Conservation (phyloP, 306 rosid species). For the Astragalus membranaceus region DNA sequence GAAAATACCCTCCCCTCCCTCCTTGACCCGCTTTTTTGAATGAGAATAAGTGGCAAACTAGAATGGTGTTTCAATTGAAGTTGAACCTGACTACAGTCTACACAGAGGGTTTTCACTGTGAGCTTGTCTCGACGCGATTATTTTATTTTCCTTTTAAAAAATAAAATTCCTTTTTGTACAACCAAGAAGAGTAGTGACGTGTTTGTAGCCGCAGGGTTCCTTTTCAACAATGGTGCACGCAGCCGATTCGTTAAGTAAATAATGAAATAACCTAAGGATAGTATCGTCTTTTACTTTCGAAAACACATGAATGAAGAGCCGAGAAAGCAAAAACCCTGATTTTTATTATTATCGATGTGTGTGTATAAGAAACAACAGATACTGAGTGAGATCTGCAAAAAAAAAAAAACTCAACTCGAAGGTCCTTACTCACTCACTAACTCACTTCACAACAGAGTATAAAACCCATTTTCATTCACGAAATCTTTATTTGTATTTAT, state of each 20-base stretch:
- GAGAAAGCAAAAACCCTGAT: constrained; percentile 50
- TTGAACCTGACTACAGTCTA: not conserved
- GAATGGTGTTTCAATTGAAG: not conserved
- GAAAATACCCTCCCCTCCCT: not conserved
- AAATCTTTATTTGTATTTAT: not conserved
- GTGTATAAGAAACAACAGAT: constrained; percentile 29
- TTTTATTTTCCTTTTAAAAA: not conserved
- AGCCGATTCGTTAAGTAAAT: constrained; percentile 27
- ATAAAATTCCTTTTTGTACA: constrained; percentile 15
- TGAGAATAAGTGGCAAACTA: not conserved
- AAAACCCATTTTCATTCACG: not conserved
- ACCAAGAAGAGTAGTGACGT: constrained; percentile 21
- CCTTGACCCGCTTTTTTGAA: not conserved
- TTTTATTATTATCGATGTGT: constrained; percentile 47
- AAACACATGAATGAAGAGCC: constrained; percentile 44
- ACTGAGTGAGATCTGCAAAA: constrained; percentile 59
- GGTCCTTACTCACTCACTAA: not conserved
- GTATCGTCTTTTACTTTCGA: not conserved
- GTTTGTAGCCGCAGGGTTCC: constrained; percentile 21
- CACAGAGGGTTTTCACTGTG: not conserved
- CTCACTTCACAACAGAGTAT: not conserved
- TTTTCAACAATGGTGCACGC: not conserved
- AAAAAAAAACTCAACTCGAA: not conserved
- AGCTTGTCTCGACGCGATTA: not conserved
- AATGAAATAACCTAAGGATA: constrained; percentile 17